phyloP scores from a whole-genome alignment of 345 rosid species.

The Eucalyptus sp. region DNA sequence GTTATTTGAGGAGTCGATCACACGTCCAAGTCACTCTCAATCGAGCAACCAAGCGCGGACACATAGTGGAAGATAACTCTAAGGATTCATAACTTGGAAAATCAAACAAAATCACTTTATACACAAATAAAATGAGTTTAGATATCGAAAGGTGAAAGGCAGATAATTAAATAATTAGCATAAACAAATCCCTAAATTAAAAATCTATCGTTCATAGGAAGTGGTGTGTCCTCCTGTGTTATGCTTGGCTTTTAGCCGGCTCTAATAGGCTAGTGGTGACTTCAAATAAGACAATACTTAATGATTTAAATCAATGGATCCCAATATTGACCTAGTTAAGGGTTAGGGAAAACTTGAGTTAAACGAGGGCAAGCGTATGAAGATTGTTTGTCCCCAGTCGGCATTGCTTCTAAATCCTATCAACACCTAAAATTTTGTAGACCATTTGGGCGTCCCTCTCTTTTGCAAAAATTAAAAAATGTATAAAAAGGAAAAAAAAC shows the following conservation, averaged over 20 bases:
- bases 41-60: neutral
- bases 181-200: no score
- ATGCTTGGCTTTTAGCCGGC: neutral
- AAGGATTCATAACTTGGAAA: neutral
- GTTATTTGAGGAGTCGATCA: neutral
- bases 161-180: neutral
- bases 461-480: no score
- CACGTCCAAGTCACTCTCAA: neutral
- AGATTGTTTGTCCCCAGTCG: neutral
- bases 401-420: no score
- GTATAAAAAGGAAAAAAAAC: no score
- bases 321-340: fast-evolving
- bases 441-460: no score
- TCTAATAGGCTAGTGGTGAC: neutral
- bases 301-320: neutral
- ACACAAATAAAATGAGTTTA: neutral
- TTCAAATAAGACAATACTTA: neutral
- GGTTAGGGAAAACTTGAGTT: neutral
- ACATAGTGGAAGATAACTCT: neutral
- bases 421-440: no score
- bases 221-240: neutral
- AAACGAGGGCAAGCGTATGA: neutral
- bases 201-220: neutral
- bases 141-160: neutral
- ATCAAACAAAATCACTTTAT: neutral